These are phyloP conservation scores for Didymella glomerata DNA, from an alignment of 2,329 filamentous ascomycete genomes.

Conservation along the genomic window DNA sequence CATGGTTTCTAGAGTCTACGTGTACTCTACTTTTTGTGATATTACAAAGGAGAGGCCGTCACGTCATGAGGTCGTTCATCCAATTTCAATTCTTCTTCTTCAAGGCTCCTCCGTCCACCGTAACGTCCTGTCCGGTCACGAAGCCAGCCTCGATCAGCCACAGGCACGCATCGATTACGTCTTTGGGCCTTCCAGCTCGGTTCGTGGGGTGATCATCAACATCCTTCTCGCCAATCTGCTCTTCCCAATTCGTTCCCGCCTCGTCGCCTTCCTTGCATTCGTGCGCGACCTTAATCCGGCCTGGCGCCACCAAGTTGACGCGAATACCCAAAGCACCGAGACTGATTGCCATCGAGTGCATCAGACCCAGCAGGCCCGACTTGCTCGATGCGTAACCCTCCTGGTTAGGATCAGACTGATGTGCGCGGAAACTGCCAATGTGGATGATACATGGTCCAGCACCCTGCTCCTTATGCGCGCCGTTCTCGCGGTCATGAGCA, in stretches of 20 bases:
- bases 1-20: not conserved
- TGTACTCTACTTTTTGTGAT: not conserved
- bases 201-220: slow-evolving; percentile 56
- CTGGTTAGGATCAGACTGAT: slow-evolving; percentile 58
- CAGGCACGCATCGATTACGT: slow-evolving; percentile 56
- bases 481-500: slow-evolving; percentile 34
- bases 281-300: slow-evolving; percentile 58
- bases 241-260: slow-evolving; percentile 51
- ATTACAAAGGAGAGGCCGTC: not conserved
- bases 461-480: slow-evolving; percentile 38
- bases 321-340: slow-evolving; percentile 56
- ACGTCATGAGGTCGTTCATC: not conserved
- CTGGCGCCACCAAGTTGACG: slow-evolving; percentile 59
- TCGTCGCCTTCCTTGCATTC: slow-evolving; percentile 58
- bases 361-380: slow-evolving; percentile 60
- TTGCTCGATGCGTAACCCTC: slow-evolving; percentile 63
- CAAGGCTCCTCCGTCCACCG: slow-evolving; percentile 50
- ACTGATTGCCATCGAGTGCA: slow-evolving; percentile 60
- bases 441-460: slow-evolving; percentile 58
- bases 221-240: slow-evolving; percentile 51
- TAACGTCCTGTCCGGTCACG: slow-evolving; percentile 51
- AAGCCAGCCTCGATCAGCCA: slow-evolving; percentile 54
- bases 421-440: slow-evolving; percentile 58
- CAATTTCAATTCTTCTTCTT: slow-evolving; percentile 42
- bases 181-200: slow-evolving; percentile 56